Evolutionary conservation across 495 filamentous ascomycete species (phyloP), one percentile per base, ranked within the genome.

Genomic region (Glonium stellatum): DNA sequence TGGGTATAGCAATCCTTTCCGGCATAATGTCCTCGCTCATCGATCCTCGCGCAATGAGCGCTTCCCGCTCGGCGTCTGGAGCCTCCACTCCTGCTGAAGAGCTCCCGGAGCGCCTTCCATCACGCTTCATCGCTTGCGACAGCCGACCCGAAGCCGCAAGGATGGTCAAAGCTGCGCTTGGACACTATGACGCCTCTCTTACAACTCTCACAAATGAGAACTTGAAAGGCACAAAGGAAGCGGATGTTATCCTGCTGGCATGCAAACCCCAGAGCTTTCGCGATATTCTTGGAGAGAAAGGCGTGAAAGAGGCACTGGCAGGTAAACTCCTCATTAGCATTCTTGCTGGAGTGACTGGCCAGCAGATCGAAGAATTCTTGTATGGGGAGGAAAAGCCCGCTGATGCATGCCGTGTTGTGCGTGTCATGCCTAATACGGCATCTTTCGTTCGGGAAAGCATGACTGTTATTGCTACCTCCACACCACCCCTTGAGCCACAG

Each of bases 311-410:
- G 54, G 89, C 90, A 1, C 74, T 96, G 0, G 64, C 75, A 10
- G 87, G 87, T 1, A 97, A 96, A 64, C 75, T 96, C 4, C 74
- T 97, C 5, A 87, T 97, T 64, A 87, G 82, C 67, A 89, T 96
- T 57, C 80, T 89, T 44, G 92, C 89, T 1, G 92, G 92, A n/a
- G 84, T 92, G 5, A 80, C 84, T 0, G 81, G 82, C 0, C 50
- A 77, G 13, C 80, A 90, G 61, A 80, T 96, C 31, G 77, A 81
- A 58, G 67, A 70, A 4, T 77, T 79, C n/a, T 71, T 95, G 0
- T 80, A 83, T 55, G 48, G 71, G 6, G 68, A 71, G 35, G 55
- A 58, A 18, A 58, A 59, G 36, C 62, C 60, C 1, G 62, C 69
- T 36, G 61, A 62, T 25, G 58, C 63, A 10, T 90, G 80, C 73